Conservation (phyloP, 768 basidiomycete species). For the Pholiota molesta region DNA sequence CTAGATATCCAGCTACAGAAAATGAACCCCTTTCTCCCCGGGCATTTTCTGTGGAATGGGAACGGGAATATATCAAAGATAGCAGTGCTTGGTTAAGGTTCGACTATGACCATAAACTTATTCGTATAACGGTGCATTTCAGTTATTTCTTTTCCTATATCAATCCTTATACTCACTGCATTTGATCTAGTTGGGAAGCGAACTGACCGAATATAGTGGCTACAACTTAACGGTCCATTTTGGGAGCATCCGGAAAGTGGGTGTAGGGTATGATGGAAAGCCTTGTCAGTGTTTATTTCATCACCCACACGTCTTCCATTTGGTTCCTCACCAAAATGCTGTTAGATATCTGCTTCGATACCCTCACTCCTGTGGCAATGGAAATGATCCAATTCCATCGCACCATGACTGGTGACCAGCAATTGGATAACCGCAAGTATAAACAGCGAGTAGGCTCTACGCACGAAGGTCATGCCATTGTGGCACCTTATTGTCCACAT, state of each 20-base stretch:
- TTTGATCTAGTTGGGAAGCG: slow-evolving; percentile 57
- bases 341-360: slow-evolving; percentile 70
- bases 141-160: not conserved
- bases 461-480: slow-evolving; percentile 55
- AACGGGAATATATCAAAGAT: slow-evolving; percentile 46
- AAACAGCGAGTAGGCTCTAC: slow-evolving; percentile 62
- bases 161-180: not conserved
- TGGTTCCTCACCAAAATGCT: not conserved
- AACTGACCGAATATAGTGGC: slow-evolving; percentile 51
- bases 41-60: slow-evolving; percentile 74
- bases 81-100: slow-evolving; percentile 60
- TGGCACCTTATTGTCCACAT: slow-evolving; percentile 75
- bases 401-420: slow-evolving; percentile 42
- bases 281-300: slow-evolving; percentile 52
- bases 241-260: slow-evolving; percentile 60
- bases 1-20: slow-evolving; percentile 31
- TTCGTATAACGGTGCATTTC: slow-evolving; percentile 58
- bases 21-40: slow-evolving; percentile 38
- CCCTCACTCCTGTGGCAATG: slow-evolving; percentile 63
- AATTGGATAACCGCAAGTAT: slow-evolving; percentile 45
- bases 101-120: slow-evolving; percentile 68
- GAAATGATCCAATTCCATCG: slow-evolving; percentile 64
- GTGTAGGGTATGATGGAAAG: slow-evolving; percentile 62
- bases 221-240: slow-evolving; percentile 57
- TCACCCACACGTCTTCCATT: not conserved